These are phyloP conservation scores for Aspergillus floridensis DNA, from an alignment of 2,329 filamentous ascomycete genomes.

Conservation along the genomic window DNA sequence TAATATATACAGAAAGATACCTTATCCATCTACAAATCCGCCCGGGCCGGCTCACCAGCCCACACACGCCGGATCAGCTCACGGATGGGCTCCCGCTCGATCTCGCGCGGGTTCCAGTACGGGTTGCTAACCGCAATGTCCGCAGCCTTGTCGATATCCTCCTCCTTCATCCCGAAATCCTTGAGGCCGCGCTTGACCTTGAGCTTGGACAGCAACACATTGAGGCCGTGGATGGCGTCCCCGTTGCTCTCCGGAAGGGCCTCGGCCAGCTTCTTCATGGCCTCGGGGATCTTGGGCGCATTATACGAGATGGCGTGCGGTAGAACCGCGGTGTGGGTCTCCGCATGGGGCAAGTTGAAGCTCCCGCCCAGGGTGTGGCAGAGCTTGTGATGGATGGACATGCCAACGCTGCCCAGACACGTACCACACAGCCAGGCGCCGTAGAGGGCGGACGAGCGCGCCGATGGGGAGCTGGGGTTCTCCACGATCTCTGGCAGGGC, in stretches of 20 bases:
- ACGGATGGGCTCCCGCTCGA: conserved; percentile 53
- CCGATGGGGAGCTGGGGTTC: conserved; percentile 45
- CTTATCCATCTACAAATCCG: conserved; percentile 45
- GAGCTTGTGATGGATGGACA: conserved; percentile 67
- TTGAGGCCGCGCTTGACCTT: conserved; percentile 54
- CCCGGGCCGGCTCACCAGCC: conserved; percentile 57
- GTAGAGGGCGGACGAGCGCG: conserved; percentile 56
- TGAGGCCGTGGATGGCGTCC: conserved; percentile 58
- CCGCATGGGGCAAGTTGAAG: conserved; percentile 63
- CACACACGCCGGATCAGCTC: conserved; percentile 61
- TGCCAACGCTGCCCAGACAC: conserved; percentile 59
- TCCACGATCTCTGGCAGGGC: conserved; percentile 54
- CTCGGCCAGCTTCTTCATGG: conserved; percentile 53
- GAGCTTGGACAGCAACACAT: conserved; percentile 54
- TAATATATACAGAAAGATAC: conserved; percentile 6
- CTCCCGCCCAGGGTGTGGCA: conserved; percentile 64
- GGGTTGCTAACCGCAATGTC: conserved; percentile 58
- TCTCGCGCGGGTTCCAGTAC: conserved; percentile 58
- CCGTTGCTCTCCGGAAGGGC: conserved; percentile 57
- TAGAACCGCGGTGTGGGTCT: conserved; percentile 63
- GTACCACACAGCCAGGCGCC: conserved; percentile 65
- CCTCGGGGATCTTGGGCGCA: conserved; percentile 53
- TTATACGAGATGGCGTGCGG: conserved; percentile 65
- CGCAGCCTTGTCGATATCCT: conserved; percentile 59
- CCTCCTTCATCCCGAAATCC: conserved; percentile 59